phyloP scores from a whole-genome alignment of 2,329 filamentous ascomycete species.

The Epichloe elymi region DNA sequence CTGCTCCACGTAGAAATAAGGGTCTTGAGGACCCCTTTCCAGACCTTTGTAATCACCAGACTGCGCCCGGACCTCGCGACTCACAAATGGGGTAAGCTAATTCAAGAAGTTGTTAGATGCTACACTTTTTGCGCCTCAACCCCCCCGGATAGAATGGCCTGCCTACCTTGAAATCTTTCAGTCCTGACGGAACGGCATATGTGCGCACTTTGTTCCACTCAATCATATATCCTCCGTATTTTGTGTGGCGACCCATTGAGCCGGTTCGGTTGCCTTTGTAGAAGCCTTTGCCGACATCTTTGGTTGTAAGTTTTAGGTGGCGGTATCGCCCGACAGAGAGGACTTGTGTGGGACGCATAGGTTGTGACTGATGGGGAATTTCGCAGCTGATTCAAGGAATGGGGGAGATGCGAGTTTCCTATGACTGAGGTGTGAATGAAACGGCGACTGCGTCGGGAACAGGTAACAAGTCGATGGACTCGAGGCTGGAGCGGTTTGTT shows the following conservation, averaged over 20 bases:
- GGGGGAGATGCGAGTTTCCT: background rate
- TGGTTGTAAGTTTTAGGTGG: constrained; percentile 76
- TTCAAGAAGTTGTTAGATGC: constrained; percentile 8
- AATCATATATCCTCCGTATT: constrained; percentile 70
- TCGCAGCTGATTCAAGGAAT: constrained; percentile 1
- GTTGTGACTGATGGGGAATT: background rate
- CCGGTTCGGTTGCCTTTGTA: constrained; percentile 94
- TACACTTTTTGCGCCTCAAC: no score
- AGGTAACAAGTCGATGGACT: background rate
- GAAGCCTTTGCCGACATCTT: constrained; percentile 84
- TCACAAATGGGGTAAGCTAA: constrained; percentile 71
- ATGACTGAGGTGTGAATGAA: no score
- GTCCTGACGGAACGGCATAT: constrained; percentile 59
- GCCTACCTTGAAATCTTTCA: constrained; percentile 60
- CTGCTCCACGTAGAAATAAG: constrained; percentile 46
- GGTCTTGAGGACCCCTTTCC: constrained; percentile 43
- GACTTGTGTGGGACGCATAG: constrained; percentile 53
- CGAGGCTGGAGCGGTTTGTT: background rate
- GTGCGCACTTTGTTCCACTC: constrained; percentile 84
- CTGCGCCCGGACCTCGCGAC: constrained; percentile 39
- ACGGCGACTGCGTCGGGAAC: no score
- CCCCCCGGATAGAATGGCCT: background rate
- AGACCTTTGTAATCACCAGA: constrained; percentile 41
- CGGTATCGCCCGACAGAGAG: constrained; percentile 56
- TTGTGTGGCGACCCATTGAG: constrained; percentile 73